A percentile compares a stretch with the other conserved stretches of the same genome.
phyloP scores from a whole-genome alignment of 2,329 filamentous ascomycete genomes.

The Metarhizium humberi region DNA sequence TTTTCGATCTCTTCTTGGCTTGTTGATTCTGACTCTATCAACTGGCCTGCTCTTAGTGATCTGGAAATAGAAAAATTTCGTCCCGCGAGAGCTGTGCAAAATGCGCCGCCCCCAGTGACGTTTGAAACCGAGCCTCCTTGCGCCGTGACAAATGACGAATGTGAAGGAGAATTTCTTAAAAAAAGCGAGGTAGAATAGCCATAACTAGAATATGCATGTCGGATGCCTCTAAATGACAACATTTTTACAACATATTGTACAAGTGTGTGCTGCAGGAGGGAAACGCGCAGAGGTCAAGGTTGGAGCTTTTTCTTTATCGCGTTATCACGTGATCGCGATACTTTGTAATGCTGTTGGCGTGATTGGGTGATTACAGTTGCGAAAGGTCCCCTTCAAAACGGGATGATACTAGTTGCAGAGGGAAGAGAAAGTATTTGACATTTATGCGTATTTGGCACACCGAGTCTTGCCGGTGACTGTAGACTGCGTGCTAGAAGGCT shows the following conservation, averaged over 20 bases:
- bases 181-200: conserved; percentile 10
- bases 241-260: conserved; percentile 17
- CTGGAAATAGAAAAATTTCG: conserved; percentile 21
- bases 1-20: conserved; percentile 40
- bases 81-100: background rate
- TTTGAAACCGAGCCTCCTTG: background rate
- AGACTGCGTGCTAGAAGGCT: background rate
- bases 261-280: conserved; percentile 3
- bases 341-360: conserved; percentile 7
- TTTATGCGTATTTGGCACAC: background rate
- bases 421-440: background rate
- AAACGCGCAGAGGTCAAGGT: conserved; percentile 5
- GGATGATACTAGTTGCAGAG: background rate
- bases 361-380: conserved; percentile 6
- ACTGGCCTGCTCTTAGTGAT: conserved; percentile 12
- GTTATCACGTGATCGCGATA: conserved; percentile 19
- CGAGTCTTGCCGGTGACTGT: background rate
- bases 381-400: background rate
- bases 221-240: conserved; percentile 24
- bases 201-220: conserved; percentile 23
- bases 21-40: background rate
- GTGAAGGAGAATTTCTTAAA: background rate
- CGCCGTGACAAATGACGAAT: background rate
- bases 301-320: conserved; percentile 16
- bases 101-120: background rate